A percentile compares a stretch with the other conserved stretches of the same genome.
phyloP scores from a whole-genome alignment of 106 monocot species.

The Ottelia alismoides region DNA sequence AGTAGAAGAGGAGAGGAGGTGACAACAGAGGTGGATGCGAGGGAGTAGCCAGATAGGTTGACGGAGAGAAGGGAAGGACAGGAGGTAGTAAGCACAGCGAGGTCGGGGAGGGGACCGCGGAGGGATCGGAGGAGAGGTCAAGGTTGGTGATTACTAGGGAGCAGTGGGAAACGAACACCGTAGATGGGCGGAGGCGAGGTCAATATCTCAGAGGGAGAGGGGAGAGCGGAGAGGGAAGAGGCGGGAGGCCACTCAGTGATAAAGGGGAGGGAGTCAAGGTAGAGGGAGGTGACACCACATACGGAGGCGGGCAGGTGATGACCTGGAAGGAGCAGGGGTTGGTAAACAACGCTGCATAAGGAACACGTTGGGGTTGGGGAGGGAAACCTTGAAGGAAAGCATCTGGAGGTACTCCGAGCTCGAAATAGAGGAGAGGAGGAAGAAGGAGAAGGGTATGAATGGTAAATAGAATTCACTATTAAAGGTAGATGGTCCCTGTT shows the following conservation, averaged over 20 bases:
- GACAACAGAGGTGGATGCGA: neutral
- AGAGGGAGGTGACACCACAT: constrained; percentile 25
- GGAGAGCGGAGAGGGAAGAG: constrained; percentile 20
- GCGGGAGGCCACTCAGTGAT: constrained; percentile 24
- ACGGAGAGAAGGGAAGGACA: constrained; percentile 22
- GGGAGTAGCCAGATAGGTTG: constrained; percentile 25
- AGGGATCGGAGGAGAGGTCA: constrained; percentile 45
- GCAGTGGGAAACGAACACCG: constrained; percentile 19
- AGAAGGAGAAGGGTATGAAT: constrained; percentile 1
- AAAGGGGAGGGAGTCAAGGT: constrained; percentile 24
- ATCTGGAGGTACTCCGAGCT: constrained; percentile 17
- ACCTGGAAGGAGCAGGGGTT: constrained; percentile 42
- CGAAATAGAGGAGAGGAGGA: constrained; percentile 2
- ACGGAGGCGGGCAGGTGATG: constrained; percentile 25
- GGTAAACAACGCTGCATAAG: constrained; percentile 20
- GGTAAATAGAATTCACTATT: too few relatives aligned
- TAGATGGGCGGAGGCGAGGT: constrained; percentile 29
- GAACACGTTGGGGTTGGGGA: constrained; percentile 27
- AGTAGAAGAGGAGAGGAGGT: neutral
- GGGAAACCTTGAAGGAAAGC: constrained; percentile 47
- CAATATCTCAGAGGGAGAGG: constrained; percentile 30
- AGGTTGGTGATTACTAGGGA: constrained; percentile 21
- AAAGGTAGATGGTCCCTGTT: too few relatives aligned
- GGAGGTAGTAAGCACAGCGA: constrained; percentile 10
- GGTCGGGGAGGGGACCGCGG: constrained; percentile 34